Base-by-base conservation (phyloP, 345 rosid genomes). In the Eucalyptus cloeziana region DNA sequence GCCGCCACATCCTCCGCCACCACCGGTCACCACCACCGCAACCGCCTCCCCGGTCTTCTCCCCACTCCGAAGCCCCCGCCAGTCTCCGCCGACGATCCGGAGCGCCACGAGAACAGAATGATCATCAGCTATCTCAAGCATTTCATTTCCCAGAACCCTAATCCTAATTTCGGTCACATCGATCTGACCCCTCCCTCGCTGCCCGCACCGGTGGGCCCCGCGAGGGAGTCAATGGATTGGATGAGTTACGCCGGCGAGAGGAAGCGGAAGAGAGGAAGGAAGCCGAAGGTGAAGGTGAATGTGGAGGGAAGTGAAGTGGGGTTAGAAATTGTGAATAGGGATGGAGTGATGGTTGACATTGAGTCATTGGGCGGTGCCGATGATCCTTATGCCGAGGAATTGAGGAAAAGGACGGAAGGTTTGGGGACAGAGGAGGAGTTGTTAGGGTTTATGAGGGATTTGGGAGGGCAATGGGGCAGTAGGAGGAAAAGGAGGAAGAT, bases 401-500 rank as follows among this genome's bases (percentile, higher is more conserved):
- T 96, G 89, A 92, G 89, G 90, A 92, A 91, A 91, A 93, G 97
- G 90, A 96, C 96, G 6, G 94, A 86, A 67, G 96, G 95, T 62
- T 86, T 94, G 94, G 88, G 49, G 21, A 89, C 88, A 50, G 98
- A 96, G 89, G 97, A 94, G 88, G 94, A 92, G 71, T 89, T 96
- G 91, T 89, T 96, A 62, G 95, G 90, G 31, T 94, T 96, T 90
- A 89, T 95, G 88, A 92, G 93, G 88, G 93, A 92, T 52, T 88
- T 94, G 90, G 95, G 93, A 51, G 97, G 97, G 88, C 94, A 94
- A 27, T 95, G 98, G 97, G 96, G 98, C 52, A 94, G 97, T 87
- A 91, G 97, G 94, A 94, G 98, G 94, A 95, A 93, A 94, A 96
- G 92, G 93, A 94, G 98, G 94, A 96, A 92, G 94, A 93, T 96